phyloP scores from a whole-genome alignment of 106 monocot genomes.

The Apostasia shenzhenica region DNA sequence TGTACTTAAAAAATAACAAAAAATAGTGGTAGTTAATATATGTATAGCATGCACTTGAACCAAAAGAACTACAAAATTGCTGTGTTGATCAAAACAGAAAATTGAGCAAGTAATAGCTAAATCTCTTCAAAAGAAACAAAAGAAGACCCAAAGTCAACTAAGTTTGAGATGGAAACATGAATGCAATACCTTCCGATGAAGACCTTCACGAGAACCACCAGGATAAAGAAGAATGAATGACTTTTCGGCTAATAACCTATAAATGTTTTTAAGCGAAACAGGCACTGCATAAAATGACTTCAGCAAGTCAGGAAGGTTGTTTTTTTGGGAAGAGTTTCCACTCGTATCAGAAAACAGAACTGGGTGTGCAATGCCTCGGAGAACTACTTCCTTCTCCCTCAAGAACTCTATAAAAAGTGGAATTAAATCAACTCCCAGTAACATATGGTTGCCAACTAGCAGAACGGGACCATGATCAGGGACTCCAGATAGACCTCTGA shows the following conservation, averaged over 20 bases:
- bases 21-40: too few species aligned
- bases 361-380: constrained; percentile 60
- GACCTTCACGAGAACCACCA: constrained; percentile 67
- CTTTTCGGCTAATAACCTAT: constrained; percentile 35
- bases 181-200: constrained; percentile 51
- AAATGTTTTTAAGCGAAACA: constrained; percentile 34
- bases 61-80: too few species aligned
- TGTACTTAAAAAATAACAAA: too few species aligned
- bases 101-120: too few species aligned
- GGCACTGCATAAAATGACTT: constrained; percentile 50
- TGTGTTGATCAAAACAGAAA: too few species aligned
- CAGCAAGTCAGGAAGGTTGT: constrained; percentile 21
- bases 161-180: too few species aligned
- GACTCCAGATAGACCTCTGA: constrained; percentile 53
- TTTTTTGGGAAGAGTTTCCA: constrained; percentile 13
- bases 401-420: constrained; percentile 35
- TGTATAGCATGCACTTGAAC: too few species aligned
- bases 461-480: constrained; percentile 69
- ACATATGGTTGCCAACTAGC: constrained; percentile 71
- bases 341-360: constrained; percentile 25
- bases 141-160: too few species aligned
- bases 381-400: constrained; percentile 33
- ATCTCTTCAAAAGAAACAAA: too few species aligned
- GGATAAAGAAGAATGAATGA: constrained; percentile 66
- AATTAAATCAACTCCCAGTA: constrained; percentile 50